Percentiles rank a stretch among this genome's conserved stretches.
These are phyloP conservation scores for Pleurotus platypus DNA, from an alignment of 768 basidiomycete genomes.

Conservation along the genomic window DNA sequence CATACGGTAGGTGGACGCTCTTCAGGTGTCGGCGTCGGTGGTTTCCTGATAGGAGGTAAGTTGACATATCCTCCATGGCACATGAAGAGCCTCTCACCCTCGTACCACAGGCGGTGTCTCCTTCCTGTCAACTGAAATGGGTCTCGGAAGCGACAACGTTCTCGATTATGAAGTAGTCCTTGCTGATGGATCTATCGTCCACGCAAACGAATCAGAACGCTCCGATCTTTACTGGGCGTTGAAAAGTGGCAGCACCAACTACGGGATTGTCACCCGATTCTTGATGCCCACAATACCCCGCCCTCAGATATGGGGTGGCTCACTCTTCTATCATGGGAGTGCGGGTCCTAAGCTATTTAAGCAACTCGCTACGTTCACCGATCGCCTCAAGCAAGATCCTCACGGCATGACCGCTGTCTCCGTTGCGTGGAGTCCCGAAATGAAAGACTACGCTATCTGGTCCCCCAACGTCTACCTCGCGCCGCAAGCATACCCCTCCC, in stretches of 20 bases:
- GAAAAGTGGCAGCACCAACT: constrained; percentile 15
- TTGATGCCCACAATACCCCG: constrained; percentile 8
- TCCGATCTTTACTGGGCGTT: constrained; percentile 15
- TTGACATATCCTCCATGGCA: background rate
- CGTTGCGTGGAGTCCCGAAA: background rate
- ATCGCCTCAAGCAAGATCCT: constrained; percentile 1
- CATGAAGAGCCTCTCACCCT: background rate
- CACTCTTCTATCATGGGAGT: constrained; percentile 6
- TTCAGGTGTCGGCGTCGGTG: constrained; percentile 11
- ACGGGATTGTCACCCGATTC: constrained; percentile 15
- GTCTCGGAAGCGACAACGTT: constrained; percentile 11
- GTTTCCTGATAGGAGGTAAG: constrained; percentile 13
- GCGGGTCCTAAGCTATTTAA: background rate
- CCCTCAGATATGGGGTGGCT: constrained; percentile 12
- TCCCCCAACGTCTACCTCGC: background rate
- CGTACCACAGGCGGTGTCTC: constrained; percentile 13
- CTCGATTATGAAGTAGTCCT: constrained; percentile 12
- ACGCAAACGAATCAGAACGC: constrained; percentile 6
- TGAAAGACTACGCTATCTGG: background rate
- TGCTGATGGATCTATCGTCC: constrained; percentile 10
- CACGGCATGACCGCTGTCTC: background rate
- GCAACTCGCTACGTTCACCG: background rate
- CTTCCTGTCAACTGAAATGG: constrained; percentile 9
- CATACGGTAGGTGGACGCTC: constrained; percentile 10
- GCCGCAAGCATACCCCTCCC: background rate